A percentile compares a stretch with the other conserved stretches of the same genome.
These are phyloP conservation scores for Phycomyces blakesleeanus DNA, from an alignment of 192 early-diverging fungal species.

Conservation along the genomic window DNA sequence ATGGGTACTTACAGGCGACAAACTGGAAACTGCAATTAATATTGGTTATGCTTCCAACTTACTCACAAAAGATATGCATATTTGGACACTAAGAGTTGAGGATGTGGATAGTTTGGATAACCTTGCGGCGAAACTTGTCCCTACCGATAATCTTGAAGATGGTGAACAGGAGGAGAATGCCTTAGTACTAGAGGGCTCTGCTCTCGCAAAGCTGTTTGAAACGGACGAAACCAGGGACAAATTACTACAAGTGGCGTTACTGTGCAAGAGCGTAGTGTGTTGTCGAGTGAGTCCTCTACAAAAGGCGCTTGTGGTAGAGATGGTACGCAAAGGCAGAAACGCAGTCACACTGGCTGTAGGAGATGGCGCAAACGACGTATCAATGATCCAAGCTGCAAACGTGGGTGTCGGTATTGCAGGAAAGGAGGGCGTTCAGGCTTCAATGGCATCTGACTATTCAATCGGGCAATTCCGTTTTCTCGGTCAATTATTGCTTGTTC, in stretches of 20 bases:
- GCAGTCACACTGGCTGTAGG: slow-evolving; percentile 69
- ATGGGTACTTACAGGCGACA: slow-evolving; percentile 98
- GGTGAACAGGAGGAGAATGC: slow-evolving; percentile 43
- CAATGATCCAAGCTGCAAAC: slow-evolving; percentile 97
- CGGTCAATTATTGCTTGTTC: slow-evolving; percentile 81
- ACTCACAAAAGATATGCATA: slow-evolving; percentile 64
- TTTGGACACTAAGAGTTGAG: slow-evolving; percentile 48
- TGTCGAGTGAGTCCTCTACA: slow-evolving; percentile 91
- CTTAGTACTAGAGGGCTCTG: slow-evolving; percentile 81
- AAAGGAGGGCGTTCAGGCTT: slow-evolving; percentile 83
- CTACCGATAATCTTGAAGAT: background rate
- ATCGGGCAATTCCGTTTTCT: slow-evolving; percentile 92
- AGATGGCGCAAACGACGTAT: slow-evolving; percentile 88
- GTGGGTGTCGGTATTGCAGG: slow-evolving; percentile 77
- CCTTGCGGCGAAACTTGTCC: background rate
- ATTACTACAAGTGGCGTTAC: slow-evolving; percentile 68
- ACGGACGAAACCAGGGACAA: slow-evolving; percentile 52
- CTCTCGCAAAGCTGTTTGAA: slow-evolving; percentile 53
- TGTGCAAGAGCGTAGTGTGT: slow-evolving; percentile 85
- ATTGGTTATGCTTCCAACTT: slow-evolving; percentile 89
- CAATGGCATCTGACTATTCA: slow-evolving; percentile 93
- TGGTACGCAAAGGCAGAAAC: slow-evolving; percentile 75
- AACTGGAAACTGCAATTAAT: slow-evolving; percentile 97
- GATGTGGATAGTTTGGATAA: background rate
- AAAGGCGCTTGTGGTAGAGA: slow-evolving; percentile 90